Conservation (phyloP, 2,329 filamentous ascomycete species). For the Neonectria coccinea region DNA sequence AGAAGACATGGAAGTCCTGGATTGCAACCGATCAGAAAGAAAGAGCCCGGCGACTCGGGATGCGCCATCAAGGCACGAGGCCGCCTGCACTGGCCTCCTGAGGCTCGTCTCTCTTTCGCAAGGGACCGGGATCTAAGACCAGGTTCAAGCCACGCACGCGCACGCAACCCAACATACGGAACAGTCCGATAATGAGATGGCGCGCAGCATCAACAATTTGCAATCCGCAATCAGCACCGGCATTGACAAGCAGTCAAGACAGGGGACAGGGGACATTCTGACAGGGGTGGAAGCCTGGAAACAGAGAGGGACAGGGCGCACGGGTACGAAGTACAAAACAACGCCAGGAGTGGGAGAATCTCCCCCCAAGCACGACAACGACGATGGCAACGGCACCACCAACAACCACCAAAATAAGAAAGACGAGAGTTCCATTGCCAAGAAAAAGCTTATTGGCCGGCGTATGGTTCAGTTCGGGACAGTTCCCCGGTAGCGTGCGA, state of each 20-base stretch:
- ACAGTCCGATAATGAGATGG: neutral
- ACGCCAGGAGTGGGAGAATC: neutral
- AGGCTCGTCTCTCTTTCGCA: neutral
- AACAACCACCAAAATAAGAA: neutral
- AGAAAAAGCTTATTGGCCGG: slow-evolving; percentile 14
- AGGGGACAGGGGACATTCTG: slow-evolving; percentile 1
- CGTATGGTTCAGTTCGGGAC: slow-evolving; percentile 18
- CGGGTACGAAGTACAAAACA: slow-evolving; percentile 1
- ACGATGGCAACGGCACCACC: neutral
- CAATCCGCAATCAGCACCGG: neutral
- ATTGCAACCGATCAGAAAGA: neutral
- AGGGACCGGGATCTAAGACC: slow-evolving; percentile 5
- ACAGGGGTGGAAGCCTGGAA: neutral
- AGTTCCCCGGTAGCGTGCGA: slow-evolving; percentile 26
- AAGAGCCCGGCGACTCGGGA: slow-evolving; percentile 13
- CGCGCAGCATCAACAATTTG: neutral
- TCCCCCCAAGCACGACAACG: neutral
- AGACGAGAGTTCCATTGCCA: neutral
- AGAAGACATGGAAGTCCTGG: neutral
- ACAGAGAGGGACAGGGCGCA: neutral
- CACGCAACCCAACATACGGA: neutral
- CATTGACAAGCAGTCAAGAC: neutral
- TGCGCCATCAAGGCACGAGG: slow-evolving; percentile 25
- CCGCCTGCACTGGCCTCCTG: neutral
- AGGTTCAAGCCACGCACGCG: slow-evolving; percentile 12